A percentile compares a stretch with the other conserved stretches of the same genome.
Evolutionary conservation across 345 rosid species (phyloP).

Genomic region (Corchorus capsularis): DNA sequence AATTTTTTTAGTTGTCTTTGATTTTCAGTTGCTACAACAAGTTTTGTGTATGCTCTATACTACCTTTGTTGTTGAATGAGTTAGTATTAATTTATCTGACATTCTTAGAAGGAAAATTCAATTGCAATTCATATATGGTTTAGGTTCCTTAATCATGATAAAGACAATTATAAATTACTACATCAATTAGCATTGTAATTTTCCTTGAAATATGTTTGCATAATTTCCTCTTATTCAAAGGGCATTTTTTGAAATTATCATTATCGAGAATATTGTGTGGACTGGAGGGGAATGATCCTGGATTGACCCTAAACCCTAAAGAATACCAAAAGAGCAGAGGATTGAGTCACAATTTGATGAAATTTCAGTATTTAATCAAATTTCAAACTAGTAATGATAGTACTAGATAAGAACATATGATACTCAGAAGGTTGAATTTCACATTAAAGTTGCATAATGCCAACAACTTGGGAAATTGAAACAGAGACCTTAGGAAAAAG

Average conservation of each 20-base stretch:
- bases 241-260: no score
- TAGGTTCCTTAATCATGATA: background rate
- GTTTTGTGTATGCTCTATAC: background rate
- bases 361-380: background rate
- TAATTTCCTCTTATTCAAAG: no score
- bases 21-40: background rate
- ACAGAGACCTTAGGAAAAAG: background rate
- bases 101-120: background rate
- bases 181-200: background rate
- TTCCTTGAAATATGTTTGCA: background rate
- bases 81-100: background rate
- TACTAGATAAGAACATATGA: background rate
- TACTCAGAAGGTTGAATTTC: background rate
- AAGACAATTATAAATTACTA: background rate
- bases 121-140: background rate
- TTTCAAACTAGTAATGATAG: background rate
- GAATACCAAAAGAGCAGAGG: no score
- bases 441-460: background rate
- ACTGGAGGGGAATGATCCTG: background rate
- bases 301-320: no score
- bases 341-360: background rate
- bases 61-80: slow-evolving; percentile 4
- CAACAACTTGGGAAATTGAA: background rate
- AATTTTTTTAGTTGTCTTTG: background rate
- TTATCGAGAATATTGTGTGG: background rate